Percentiles rank a stretch among this genome's conserved stretches.
Evolutionary conservation across 2,329 filamentous ascomycete species (phyloP).

Genomic region (Thielaviopsis populi): DNA sequence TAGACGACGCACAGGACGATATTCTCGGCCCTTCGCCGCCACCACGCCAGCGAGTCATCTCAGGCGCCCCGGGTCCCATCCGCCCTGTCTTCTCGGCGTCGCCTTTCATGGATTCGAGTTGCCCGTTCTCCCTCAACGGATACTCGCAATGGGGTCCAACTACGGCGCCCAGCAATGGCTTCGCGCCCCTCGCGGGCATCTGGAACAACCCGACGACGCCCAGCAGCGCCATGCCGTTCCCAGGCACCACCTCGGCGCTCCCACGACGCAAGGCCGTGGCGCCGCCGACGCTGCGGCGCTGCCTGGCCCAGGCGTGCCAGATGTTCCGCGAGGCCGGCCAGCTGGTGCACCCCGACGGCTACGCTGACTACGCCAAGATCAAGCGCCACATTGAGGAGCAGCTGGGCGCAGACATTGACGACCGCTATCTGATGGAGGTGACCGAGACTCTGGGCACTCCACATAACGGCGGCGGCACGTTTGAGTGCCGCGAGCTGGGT

Average conservation of each 20-base stretch:
- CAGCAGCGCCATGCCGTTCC: slow-evolving; percentile 42
- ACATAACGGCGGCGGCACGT: slow-evolving; percentile 80
- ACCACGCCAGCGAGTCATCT: slow-evolving; percentile 11
- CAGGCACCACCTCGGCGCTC: not conserved
- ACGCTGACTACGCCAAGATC: slow-evolving; percentile 52
- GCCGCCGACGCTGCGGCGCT: slow-evolving; percentile 48
- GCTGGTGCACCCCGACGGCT: slow-evolving; percentile 35
- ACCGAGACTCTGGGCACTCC: slow-evolving; percentile 81
- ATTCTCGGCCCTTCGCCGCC: slow-evolving; percentile 4
- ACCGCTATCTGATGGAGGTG: slow-evolving; percentile 62
- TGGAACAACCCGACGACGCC: slow-evolving; percentile 21
- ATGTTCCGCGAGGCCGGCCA: slow-evolving; percentile 30
- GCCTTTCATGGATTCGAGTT: slow-evolving; percentile 27
- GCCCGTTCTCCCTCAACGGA: slow-evolving; percentile 25
- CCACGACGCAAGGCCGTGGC: slow-evolving; percentile 1
- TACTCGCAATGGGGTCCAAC: slow-evolving; percentile 29
- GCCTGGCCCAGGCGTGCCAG: slow-evolving; percentile 68
- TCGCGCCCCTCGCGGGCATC: slow-evolving; percentile 11
- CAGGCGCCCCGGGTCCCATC: slow-evolving; percentile 19
- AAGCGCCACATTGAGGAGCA: slow-evolving; percentile 51
- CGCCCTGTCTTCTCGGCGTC: slow-evolving; percentile 10
- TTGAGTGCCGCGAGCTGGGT: slow-evolving; percentile 47
- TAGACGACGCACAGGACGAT: slow-evolving; percentile 47
- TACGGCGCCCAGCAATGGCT: not conserved
- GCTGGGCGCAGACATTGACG: slow-evolving; percentile 23